A percentile compares a stretch with the other conserved stretches of the same genome.
phyloP scores from a whole-genome alignment of 306 rosid genomes.

The Prunus mume region DNA sequence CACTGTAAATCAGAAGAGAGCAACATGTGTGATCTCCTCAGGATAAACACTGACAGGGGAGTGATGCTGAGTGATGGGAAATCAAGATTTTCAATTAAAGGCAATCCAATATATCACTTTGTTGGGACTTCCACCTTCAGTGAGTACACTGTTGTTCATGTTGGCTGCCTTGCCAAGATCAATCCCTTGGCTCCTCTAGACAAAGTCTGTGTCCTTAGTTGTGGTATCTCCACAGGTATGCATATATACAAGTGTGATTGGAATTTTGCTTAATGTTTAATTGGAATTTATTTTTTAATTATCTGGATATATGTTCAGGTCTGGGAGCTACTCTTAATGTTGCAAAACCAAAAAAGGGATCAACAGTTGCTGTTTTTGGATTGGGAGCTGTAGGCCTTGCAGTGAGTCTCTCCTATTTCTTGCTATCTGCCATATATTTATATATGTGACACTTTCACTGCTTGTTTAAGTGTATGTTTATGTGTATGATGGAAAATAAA shows the following conservation, averaged over 20 bases:
- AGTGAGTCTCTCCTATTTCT: conserved; percentile 26
- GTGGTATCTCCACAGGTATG: conserved; percentile 66
- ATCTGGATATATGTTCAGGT: conserved; percentile 28
- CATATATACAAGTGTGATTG: no score
- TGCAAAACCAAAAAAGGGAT: conserved; percentile 60
- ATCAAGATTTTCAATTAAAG: conserved; percentile 53
- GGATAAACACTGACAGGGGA: neutral
- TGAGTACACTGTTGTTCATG: conserved; percentile 61
- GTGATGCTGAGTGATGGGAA: conserved; percentile 54
- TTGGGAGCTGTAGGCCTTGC: conserved; percentile 71
- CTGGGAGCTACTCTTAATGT: conserved; percentile 71
- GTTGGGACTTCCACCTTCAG: conserved; percentile 57
- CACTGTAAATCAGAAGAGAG: conserved; percentile 50
- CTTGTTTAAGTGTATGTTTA: neutral
- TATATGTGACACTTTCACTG: neutral
- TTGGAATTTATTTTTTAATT: neutral
- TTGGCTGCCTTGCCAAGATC: conserved; percentile 44
- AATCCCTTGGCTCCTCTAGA: conserved; percentile 38
- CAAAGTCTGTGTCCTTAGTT: conserved; percentile 60
- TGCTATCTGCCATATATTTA: neutral
- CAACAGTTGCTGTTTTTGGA: conserved; percentile 70
- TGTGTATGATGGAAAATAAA: neutral
- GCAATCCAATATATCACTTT: conserved; percentile 43
- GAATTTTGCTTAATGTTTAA: neutral
- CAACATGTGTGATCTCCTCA: conserved; percentile 40